Percentiles rank a stretch among this genome's conserved stretches.
Conservation (phyloP, 768 basidiomycete genomes). For the Crepidotus variabilis region DNA sequence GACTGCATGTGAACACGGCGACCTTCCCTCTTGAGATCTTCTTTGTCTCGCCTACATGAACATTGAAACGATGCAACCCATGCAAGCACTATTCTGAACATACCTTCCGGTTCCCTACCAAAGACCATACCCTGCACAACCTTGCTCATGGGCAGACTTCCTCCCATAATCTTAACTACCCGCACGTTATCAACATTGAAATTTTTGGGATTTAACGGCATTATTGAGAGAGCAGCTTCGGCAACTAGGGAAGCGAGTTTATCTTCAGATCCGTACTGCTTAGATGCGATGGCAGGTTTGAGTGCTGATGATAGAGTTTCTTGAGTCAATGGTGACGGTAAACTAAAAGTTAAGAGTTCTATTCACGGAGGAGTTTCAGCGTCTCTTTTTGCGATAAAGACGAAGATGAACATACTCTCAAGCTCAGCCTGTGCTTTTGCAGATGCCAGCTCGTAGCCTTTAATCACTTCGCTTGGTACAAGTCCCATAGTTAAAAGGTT, state of each 20-base stretch:
- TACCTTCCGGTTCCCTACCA: slow-evolving; percentile 91
- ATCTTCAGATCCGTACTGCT: slow-evolving; percentile 95
- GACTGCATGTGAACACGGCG: slow-evolving; percentile 88
- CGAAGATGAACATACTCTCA: slow-evolving; percentile 66
- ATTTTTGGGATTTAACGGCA: slow-evolving; percentile 83
- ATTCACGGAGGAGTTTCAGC: slow-evolving; percentile 11
- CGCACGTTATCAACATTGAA: slow-evolving; percentile 99
- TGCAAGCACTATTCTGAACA: slow-evolving; percentile 12
- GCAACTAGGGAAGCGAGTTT: slow-evolving; percentile 79
- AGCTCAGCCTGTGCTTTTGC: slow-evolving; percentile 82
- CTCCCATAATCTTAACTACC: slow-evolving; percentile 98
- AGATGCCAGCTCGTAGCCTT: slow-evolving; percentile 92
- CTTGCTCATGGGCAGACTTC: slow-evolving; percentile 75
- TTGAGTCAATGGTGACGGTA: slow-evolving; percentile 72
- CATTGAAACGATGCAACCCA: neutral
- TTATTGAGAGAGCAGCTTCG: slow-evolving; percentile 88
- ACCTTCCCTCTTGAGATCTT: slow-evolving; percentile 87
- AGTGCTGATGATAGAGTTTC: slow-evolving; percentile 70
- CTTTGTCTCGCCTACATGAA: slow-evolving; percentile 64
- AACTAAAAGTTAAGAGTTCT: slow-evolving; percentile 69
- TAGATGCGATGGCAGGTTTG: slow-evolving; percentile 91
- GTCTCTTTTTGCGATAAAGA: neutral
- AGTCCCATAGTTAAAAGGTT: slow-evolving; percentile 93
- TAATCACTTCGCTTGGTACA: slow-evolving; percentile 93
- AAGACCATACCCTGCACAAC: slow-evolving; percentile 99